Evolutionary conservation across 768 basidiomycete species (phyloP), one percentile per base, ranked within the genome.

Genomic region (Mycena floridula): DNA sequence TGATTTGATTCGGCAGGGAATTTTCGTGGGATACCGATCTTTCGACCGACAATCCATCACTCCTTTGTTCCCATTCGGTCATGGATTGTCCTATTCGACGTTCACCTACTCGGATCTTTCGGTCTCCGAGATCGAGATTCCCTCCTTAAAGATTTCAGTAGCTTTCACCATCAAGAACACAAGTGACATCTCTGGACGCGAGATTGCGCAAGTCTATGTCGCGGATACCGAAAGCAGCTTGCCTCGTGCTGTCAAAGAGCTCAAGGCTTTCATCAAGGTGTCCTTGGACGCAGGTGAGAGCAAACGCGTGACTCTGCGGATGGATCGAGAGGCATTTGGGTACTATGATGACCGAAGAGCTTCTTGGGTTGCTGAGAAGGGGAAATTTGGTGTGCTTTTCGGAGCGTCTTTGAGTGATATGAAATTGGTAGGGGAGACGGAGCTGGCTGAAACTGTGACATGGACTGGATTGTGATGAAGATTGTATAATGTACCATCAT

Each of bases 81-180:
- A 64, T 54, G 82, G 82, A 13, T 69, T 84, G 16, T 77, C 76
- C 0, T 82, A 82, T 59, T 72, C 82, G 7, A 64, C 67, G 7
- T 82, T 81, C 58, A 61, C 69, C n/a, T 74, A 78, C 53, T 66
- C 72, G 9, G 55, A 62, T 39, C 62, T 79, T 38, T 40, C 54
- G 16, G 53, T 65, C 28, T 63, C 67, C 0, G 38, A 53, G 26
- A 55, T 70, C 12, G 41, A 59, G 11, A 53, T 59, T 13, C 58
- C 49, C 18, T 53, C 56, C 2, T 51, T 68, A 7, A 50, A 57
- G 3, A 73, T 73, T 50, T 58, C 57, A 0, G 60, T 75, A 3
- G 57, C 65, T 6, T 75, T 78, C 59, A 65, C 54, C 5, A 48
- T 81, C 27, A 66, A 56, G 45, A 80, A 79, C 55, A 63, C 55